These are phyloP conservation scores for Leptographium wingfieldii DNA, from an alignment of 2,329 filamentous ascomycete species.

Conservation along the genomic window DNA sequence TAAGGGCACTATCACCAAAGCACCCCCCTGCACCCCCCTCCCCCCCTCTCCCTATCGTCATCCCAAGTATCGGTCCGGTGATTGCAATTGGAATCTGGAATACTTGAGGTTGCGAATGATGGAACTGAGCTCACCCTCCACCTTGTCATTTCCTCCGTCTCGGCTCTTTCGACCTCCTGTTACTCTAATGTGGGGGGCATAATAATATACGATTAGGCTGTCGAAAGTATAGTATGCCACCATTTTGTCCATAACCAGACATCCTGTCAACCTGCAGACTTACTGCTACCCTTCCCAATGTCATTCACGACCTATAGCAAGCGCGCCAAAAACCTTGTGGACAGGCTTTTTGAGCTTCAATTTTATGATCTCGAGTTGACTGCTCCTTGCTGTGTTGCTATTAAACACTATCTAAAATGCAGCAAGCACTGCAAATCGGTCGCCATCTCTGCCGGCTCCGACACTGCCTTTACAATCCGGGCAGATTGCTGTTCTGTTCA, in stretches of 20 bases:
- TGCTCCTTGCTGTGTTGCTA: slow-evolving; percentile 5
- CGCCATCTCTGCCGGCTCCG: not conserved
- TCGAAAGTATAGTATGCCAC: not conserved
- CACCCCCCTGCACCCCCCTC: not conserved
- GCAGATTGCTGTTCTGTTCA: not conserved
- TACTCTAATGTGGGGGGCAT: not conserved
- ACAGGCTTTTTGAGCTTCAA: slow-evolving; percentile 8
- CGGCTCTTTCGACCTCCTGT: not conserved
- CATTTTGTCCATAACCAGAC: not conserved
- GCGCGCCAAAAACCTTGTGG: slow-evolving; percentile 7
- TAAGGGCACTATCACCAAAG: not conserved
- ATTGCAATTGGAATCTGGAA: not conserved
- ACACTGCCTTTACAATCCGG: not conserved
- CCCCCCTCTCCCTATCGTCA: not conserved
- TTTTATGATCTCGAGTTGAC: slow-evolving; percentile 8
- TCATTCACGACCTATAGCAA: slow-evolving; percentile 1
- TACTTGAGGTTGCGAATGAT: too few species aligned
- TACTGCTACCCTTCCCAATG: not conserved
- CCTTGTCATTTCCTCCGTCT: not conserved
- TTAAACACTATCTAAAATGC: slow-evolving; percentile 7
- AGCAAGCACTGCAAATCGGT: slow-evolving; percentile 6
- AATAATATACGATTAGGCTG: not conserved
- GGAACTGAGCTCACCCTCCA: too few species aligned
- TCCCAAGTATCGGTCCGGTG: not conserved
- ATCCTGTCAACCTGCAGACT: not conserved